Evolutionary conservation across 2,329 filamentous ascomycete species (phyloP).

Genomic region (Aspergillus niger): DNA sequence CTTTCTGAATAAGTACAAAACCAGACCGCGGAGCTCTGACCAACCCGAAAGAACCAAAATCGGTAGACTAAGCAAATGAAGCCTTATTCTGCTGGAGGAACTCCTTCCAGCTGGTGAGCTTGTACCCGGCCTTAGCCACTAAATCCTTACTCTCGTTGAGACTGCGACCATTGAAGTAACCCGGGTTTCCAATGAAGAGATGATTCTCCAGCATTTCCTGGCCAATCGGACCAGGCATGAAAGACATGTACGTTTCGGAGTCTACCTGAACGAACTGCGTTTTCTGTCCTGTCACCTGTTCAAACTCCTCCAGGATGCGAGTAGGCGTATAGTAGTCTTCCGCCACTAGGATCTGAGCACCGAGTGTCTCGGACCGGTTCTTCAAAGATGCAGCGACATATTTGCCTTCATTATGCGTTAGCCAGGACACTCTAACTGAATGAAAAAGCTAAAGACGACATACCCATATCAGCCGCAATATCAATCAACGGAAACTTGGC

Average conservation of each 20-base stretch:
- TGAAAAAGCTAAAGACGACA: background rate
- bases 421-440: background rate
- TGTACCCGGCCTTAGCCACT: constrained; percentile 9
- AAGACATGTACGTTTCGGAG: constrained; percentile 28
- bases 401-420: constrained; percentile 6
- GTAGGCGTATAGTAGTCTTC: constrained; percentile 41
- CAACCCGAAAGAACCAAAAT: no score
- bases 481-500: constrained; percentile 50
- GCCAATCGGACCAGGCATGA: constrained; percentile 25
- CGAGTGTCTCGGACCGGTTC: constrained; percentile 47
- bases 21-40: no score
- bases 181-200: constrained; percentile 53
- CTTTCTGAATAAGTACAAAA: no score
- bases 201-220: constrained; percentile 58
- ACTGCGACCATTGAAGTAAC: constrained; percentile 47
- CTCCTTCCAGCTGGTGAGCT: constrained; percentile 13
- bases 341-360: constrained; percentile 50
- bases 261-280: constrained; percentile 26
- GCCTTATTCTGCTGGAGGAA: constrained; percentile 11
- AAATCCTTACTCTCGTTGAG: constrained; percentile 5
- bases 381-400: constrained; percentile 37
- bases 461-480: constrained; percentile 29
- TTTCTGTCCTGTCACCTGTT: constrained; percentile 44
- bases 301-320: constrained; percentile 45
- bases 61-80: background rate